A percentile compares a stretch with the other conserved stretches of the same genome.
Conservation (phyloP, 345 rosid genomes). For the Linum tenue region DNA sequence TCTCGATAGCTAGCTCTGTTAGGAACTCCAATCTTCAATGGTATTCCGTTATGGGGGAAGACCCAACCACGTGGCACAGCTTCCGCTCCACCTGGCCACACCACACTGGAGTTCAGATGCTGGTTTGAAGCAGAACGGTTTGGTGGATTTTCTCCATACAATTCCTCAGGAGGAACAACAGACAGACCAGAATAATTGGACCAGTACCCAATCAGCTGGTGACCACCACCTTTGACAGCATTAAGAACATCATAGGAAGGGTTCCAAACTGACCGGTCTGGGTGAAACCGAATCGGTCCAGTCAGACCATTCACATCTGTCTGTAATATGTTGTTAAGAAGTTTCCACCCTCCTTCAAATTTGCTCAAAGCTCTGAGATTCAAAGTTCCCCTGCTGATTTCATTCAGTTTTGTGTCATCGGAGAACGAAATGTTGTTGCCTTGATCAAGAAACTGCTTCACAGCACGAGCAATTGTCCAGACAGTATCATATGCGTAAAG, state of each 20-base stretch:
- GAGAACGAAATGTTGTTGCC: conserved; percentile 71
- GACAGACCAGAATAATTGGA: conserved; percentile 83
- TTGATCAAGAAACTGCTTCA: conserved; percentile 50
- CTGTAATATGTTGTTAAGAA: conserved; percentile 43
- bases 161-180: conserved; percentile 58
- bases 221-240: conserved; percentile 34
- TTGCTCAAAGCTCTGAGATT: conserved; percentile 64
- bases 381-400: conserved; percentile 40
- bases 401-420: conserved; percentile 37
- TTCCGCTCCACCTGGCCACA: conserved; percentile 77
- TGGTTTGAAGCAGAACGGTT: conserved; percentile 75
- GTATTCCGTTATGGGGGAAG: conserved; percentile 69
- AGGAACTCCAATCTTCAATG: conserved; percentile 70
- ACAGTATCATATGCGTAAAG: conserved; percentile 86
- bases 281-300: conserved; percentile 50
- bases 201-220: conserved; percentile 71
- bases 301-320: conserved; percentile 71
- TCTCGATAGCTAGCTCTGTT: conserved; percentile 51
- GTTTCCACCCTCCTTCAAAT: conserved; percentile 57
- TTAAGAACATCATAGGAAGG: conserved; percentile 76
- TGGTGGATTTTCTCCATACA: conserved; percentile 39
- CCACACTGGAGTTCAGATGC: conserved; percentile 35
- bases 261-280: conserved; percentile 42
- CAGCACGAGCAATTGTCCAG: conserved; percentile 78
- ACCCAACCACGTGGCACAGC: conserved; percentile 86